phyloP scores from a whole-genome alignment of 208 protist species.

The Leishmania martiniquensis region DNA sequence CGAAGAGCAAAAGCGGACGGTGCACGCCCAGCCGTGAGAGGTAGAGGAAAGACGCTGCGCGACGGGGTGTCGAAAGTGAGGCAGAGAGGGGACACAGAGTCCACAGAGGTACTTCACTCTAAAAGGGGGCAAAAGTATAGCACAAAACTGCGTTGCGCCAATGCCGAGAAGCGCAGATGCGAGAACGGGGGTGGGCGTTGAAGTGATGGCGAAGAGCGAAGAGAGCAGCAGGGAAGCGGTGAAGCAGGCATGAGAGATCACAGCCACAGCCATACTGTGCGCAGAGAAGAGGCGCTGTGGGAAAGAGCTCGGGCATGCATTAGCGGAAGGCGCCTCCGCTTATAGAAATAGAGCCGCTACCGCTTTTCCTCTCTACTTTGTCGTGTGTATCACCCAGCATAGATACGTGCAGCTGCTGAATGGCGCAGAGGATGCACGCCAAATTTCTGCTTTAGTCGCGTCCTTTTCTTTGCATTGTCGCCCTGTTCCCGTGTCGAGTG shows the following conservation, averaged over 20 bases:
- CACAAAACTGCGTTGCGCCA: neutral
- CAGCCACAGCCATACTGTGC: neutral
- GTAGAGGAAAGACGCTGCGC: neutral
- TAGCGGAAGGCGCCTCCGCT: neutral
- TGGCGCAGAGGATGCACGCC: no score
- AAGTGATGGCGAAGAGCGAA: neutral
- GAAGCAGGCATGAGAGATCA: neutral
- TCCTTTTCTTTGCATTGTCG: neutral
- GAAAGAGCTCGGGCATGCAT: neutral
- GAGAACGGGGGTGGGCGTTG: neutral
- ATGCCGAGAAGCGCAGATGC: neutral
- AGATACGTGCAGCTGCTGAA: neutral
- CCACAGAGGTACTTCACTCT: neutral
- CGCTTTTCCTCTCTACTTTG: neutral
- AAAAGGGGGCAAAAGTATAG: neutral
- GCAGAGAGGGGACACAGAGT: neutral
- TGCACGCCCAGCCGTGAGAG: neutral
- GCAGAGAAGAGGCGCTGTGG: neutral
- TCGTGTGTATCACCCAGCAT: neutral
- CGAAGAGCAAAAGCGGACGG: neutral
- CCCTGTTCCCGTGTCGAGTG: neutral
- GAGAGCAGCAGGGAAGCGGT: neutral
- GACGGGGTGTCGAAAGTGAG: neutral
- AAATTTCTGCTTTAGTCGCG: neutral
- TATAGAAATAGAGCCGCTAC: neutral